Evolutionary conservation across 2,329 filamentous ascomycete genomes (phyloP).

Genomic region (Xylariaceae sp.): DNA sequence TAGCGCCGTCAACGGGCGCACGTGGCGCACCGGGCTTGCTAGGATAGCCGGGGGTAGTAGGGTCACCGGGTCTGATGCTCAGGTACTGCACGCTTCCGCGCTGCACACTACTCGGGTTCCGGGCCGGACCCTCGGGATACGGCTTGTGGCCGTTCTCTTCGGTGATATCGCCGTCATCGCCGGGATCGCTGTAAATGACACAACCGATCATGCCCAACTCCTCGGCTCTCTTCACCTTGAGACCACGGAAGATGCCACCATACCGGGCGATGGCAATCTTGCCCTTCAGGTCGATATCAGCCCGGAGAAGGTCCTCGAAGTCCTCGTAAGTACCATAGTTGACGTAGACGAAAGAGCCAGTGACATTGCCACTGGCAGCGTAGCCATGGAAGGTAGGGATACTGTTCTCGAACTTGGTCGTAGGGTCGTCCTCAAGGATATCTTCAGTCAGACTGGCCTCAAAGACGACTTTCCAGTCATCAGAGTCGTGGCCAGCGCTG

Average conservation of each 20-base stretch:
- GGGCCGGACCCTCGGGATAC: conserved; percentile 82
- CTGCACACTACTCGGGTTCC: conserved; percentile 85
- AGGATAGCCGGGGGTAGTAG: conserved; percentile 89
- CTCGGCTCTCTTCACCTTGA: conserved; percentile 90
- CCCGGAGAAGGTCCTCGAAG: conserved; percentile 72
- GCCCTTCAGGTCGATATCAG: conserved; percentile 69
- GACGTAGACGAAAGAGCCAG: conserved; percentile 77
- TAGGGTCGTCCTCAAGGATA: conserved; percentile 75
- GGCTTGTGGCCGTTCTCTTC: conserved; percentile 72
- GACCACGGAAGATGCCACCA: conserved; percentile 77
- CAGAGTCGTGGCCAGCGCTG: conserved; percentile 32
- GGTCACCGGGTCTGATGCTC: conserved; percentile 65
- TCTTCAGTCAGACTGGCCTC: conserved; percentile 81
- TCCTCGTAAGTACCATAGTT: conserved; percentile 88
- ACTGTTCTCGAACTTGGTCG: conserved; percentile 63
- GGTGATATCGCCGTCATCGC: conserved; percentile 77
- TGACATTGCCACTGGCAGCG: conserved; percentile 87
- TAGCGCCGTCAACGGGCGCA: conserved; percentile 61
- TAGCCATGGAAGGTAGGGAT: conserved; percentile 94
- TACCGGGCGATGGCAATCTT: conserved; percentile 88
- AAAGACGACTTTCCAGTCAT: conserved; percentile 59
- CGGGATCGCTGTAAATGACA: conserved; percentile 81
- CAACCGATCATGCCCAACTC: conserved; percentile 85
- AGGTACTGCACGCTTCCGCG: conserved; percentile 81
- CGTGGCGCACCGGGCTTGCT: conserved; percentile 85